Conservation (phyloP, 2,329 filamentous ascomycete species). For the Fusarium compactum region DNA sequence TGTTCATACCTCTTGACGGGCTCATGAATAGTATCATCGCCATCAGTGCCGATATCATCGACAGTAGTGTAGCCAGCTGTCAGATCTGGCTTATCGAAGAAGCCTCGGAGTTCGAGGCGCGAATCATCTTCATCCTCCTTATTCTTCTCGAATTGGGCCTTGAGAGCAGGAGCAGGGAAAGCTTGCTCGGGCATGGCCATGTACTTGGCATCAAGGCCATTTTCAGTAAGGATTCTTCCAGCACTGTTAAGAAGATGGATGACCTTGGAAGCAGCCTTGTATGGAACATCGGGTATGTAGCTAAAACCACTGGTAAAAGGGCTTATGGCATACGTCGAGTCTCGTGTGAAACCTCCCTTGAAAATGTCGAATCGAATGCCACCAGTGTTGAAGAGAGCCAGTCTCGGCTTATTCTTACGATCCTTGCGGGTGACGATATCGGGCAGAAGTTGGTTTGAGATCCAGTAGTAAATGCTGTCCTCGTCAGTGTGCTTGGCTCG, state of each 20-base stretch:
- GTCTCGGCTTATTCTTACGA: slow-evolving; percentile 70
- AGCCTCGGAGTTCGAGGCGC: slow-evolving; percentile 50
- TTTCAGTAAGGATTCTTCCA: slow-evolving; percentile 60
- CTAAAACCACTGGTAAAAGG: slow-evolving; percentile 86
- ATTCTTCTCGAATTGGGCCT: slow-evolving; percentile 26
- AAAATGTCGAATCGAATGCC: slow-evolving; percentile 96
- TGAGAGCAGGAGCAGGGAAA: slow-evolving; percentile 42
- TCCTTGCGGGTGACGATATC: slow-evolving; percentile 69
- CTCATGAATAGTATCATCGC: slow-evolving; percentile 89
- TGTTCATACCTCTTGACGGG: slow-evolving; percentile 79
- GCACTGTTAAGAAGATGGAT: slow-evolving; percentile 68
- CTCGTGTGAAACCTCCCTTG: slow-evolving; percentile 88
- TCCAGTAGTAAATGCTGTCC: slow-evolving; percentile 84
- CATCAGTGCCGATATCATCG: slow-evolving; percentile 85
- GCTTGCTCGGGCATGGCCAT: slow-evolving; percentile 63
- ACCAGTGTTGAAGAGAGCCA: slow-evolving; percentile 89
- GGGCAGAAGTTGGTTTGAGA: slow-evolving; percentile 81
- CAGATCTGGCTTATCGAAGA: slow-evolving; percentile 57
- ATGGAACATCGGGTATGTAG: slow-evolving; percentile 85
- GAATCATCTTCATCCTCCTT: slow-evolving; percentile 40
- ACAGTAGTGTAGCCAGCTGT: slow-evolving; percentile 85
- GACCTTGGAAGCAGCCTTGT: slow-evolving; percentile 77
- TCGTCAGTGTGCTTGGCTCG: slow-evolving; percentile 79
- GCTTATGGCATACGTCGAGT: slow-evolving; percentile 86
- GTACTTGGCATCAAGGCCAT: slow-evolving; percentile 57